Evolutionary conservation across 148 eudicot species (phyloP), one percentile per base, ranked within the genome.

Genomic region (Beta vulgaris): DNA sequence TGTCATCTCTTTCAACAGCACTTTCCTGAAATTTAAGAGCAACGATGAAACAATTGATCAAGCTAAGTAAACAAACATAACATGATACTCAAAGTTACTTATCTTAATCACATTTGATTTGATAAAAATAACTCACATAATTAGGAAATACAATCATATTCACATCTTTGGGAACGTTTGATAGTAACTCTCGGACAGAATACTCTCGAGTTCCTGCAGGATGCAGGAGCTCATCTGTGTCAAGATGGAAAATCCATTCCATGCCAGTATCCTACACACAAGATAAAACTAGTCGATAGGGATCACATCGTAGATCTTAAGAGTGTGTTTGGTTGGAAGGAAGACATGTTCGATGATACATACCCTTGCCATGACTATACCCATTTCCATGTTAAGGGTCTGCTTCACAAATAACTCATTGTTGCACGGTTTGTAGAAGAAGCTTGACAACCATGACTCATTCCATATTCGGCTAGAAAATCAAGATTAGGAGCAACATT

Each of bases 181-280:
- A 31, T 15, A 90, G 80, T 73, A 92, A 78, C 69, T 86, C 80
- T 58, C 81, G 78, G 57, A 88, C 68, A 60, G 95, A 90, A 79
- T 92, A 90, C 58, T 85, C 87, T 72, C 65, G 77, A 60, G 88
- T 81, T 21, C 95, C 97, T 14, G 85, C 92, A 72, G 95, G 97
- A 82, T 92, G 91, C 69, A 90, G 65, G 65, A 92, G 87, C 85
- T 92, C 95, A 70, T 92, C 97, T 25, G 95, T 92, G 86, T 92
- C 97, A 4, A 90, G 88, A 82, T 92, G 97, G 83, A 92, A 82
- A 51, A 92, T 92, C 95, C 92, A 92, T 31, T 90, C 93, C 93
- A 90, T 85, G 69, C 90, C 86, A 54, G 88, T 82, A 68, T 90
- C 88, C 92, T 91, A 68, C 6, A 23, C 48, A 29, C 13, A 64